These are phyloP conservation scores for Neurospora sp. DNA, from an alignment of 495 filamentous ascomycete species.

Conservation along the genomic window DNA sequence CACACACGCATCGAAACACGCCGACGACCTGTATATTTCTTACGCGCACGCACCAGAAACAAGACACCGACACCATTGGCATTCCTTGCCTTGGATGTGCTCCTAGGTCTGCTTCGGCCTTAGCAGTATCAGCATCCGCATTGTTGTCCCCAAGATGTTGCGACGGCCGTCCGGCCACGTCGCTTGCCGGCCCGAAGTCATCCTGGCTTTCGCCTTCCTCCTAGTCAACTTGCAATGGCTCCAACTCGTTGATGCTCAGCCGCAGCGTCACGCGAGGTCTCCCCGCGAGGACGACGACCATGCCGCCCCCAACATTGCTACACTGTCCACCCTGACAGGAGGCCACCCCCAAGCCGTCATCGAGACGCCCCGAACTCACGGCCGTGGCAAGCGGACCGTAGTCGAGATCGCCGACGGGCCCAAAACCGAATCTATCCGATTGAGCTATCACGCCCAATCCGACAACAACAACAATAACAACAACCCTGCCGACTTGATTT, in stretches of 20 bases:
- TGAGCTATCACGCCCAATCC: not conserved
- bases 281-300: slow-evolving; percentile 22
- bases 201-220: slow-evolving; percentile 41
- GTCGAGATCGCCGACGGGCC: slow-evolving; percentile 5
- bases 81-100: not conserved
- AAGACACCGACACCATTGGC: not conserved
- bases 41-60: not conserved
- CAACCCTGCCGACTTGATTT: slow-evolving; percentile 33
- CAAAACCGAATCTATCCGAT: slow-evolving; percentile 1
- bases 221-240: slow-evolving; percentile 44
- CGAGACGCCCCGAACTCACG: slow-evolving; percentile 16
- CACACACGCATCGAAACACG: not conserved
- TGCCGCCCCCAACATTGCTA: slow-evolving; percentile 15
- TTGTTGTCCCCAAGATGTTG: slow-evolving; percentile 43
- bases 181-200: slow-evolving; percentile 34
- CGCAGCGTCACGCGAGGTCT: slow-evolving; percentile 34
- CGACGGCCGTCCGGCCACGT: slow-evolving; percentile 47
- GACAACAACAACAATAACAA: slow-evolving; percentile 10
- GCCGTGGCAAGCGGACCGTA: slow-evolving; percentile 16
- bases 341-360: slow-evolving; percentile 7
- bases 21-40: not conserved
- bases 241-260: slow-evolving; percentile 46
- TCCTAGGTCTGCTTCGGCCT: not conserved
- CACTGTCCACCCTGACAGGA: slow-evolving; percentile 14
- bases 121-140: slow-evolving; percentile 14